A percentile compares a stretch with the other conserved stretches of the same genome.
These are phyloP conservation scores for Brassica incana DNA, from an alignment of 345 rosid genomes.

Conservation along the genomic window DNA sequence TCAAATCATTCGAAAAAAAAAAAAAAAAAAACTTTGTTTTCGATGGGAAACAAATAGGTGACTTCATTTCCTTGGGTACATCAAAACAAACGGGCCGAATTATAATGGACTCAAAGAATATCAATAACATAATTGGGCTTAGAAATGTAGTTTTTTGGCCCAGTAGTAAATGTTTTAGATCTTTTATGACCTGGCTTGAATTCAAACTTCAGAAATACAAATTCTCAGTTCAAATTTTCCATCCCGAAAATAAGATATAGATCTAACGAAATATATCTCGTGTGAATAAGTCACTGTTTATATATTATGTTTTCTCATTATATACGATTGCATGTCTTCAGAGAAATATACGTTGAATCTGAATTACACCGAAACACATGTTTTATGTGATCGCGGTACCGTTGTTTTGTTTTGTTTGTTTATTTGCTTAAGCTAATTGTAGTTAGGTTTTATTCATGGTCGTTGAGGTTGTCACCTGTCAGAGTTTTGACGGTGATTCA, in stretches of 20 bases:
- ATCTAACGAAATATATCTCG: too few species aligned
- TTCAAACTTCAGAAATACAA: too few species aligned
- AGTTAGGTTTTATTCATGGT: not conserved
- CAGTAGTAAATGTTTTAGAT: not conserved
- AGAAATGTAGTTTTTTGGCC: not conserved
- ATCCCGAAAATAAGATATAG: too few species aligned
- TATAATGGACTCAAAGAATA: not conserved
- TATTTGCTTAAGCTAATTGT: not conserved
- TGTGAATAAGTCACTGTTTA: too few species aligned
- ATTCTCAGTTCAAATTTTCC: too few species aligned
- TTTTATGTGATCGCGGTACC: not conserved
- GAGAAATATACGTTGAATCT: too few species aligned
- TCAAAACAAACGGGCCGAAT: not conserved
- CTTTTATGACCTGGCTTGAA: too few species aligned
- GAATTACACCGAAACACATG: not conserved
- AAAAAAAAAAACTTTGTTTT: not conserved
- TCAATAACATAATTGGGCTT: not conserved
- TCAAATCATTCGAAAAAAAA: not conserved
- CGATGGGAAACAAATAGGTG: not conserved
- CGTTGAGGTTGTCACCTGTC: not conserved
- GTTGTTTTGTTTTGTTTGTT: not conserved
- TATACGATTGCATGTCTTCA: too few species aligned
- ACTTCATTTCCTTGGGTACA: not conserved
- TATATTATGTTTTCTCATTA: too few species aligned
- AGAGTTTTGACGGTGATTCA: not conserved